Evolutionary conservation across 345 rosid genomes (phyloP).

Genomic region (Anastatica hierochuntica): DNA sequence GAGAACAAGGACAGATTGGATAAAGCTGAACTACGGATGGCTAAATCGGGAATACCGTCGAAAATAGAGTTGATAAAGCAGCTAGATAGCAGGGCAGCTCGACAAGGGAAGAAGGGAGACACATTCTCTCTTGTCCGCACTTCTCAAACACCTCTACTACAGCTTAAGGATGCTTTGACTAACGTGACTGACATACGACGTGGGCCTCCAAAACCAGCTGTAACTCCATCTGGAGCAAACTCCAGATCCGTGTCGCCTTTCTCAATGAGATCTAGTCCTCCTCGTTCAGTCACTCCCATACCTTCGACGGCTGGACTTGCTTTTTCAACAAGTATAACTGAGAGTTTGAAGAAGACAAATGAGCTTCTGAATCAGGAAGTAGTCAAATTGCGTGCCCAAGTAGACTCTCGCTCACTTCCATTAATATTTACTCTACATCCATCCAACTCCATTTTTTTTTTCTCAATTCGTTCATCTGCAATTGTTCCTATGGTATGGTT

Average conservation of each 20-base stretch:
- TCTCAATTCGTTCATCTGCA: too few relatives aligned
- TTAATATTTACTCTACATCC: neutral
- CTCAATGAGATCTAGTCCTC: conserved; percentile 90
- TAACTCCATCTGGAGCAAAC: conserved; percentile 65
- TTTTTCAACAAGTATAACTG: conserved; percentile 64
- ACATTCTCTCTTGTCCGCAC: conserved; percentile 63
- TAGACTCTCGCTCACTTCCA: conserved; percentile 1
- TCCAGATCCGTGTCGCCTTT: conserved; percentile 96
- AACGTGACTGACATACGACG: conserved; percentile 55
- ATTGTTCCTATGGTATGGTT: too few relatives aligned
- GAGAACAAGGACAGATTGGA: conserved; percentile 86
- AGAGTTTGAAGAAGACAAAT: conserved; percentile 91
- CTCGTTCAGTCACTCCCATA: conserved; percentile 89
- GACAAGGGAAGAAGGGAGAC: conserved; percentile 75
- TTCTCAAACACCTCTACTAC: conserved; percentile 64
- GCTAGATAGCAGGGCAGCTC: conserved; percentile 85
- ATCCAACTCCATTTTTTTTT: neutral
- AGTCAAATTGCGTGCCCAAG: conserved; percentile 65
- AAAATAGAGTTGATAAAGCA: conserved; percentile 90
- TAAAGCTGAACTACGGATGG: conserved; percentile 69
- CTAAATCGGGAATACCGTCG: conserved; percentile 57
- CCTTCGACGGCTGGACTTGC: conserved; percentile 74
- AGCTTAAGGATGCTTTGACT: conserved; percentile 69
- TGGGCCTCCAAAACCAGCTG: conserved; percentile 56
- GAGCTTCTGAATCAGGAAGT: conserved; percentile 90